These are phyloP conservation scores for Xylaria sp. DNA, from an alignment of 2,329 filamentous ascomycete genomes.

Conservation along the genomic window DNA sequence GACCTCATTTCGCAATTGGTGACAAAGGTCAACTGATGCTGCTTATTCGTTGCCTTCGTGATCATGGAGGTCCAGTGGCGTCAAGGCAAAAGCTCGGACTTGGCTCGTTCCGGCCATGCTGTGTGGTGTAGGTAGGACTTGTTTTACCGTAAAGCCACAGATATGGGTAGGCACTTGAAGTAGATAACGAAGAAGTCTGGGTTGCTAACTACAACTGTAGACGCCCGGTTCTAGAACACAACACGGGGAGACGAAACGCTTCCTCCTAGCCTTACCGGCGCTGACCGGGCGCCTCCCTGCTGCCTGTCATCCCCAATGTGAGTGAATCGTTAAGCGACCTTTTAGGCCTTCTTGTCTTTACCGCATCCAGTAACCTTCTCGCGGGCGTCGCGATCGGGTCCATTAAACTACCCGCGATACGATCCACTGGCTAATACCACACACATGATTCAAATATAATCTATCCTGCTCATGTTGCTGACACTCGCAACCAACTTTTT, in stretches of 20 bases:
- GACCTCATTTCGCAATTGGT: too few species aligned
- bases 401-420: background rate
- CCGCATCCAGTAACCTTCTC: slow-evolving; percentile 28
- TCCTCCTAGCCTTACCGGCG: background rate
- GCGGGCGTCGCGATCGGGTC: slow-evolving; percentile 11
- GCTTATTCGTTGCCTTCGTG: too few species aligned
- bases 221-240: background rate
- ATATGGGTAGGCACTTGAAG: slow-evolving; percentile 8
- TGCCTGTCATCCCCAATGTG: slow-evolving; percentile 10
- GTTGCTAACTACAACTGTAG: too few species aligned
- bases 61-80: slow-evolving; percentile 11
- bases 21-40: too few species aligned
- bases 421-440: background rate
- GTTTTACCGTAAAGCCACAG: background rate
- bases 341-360: slow-evolving; percentile 12
- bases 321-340: slow-evolving; percentile 2
- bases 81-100: too few species aligned
- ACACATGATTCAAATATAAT: background rate
- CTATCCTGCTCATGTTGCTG: background rate
- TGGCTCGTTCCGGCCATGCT: too few species aligned
- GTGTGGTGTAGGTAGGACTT: slow-evolving; percentile 12
- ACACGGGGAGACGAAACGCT: background rate
- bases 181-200: slow-evolving; percentile 9
- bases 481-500: background rate
- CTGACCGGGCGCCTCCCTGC: background rate